Conservation (phyloP, 2,329 filamentous ascomycete genomes). For the Fusarium scirpi region DNA sequence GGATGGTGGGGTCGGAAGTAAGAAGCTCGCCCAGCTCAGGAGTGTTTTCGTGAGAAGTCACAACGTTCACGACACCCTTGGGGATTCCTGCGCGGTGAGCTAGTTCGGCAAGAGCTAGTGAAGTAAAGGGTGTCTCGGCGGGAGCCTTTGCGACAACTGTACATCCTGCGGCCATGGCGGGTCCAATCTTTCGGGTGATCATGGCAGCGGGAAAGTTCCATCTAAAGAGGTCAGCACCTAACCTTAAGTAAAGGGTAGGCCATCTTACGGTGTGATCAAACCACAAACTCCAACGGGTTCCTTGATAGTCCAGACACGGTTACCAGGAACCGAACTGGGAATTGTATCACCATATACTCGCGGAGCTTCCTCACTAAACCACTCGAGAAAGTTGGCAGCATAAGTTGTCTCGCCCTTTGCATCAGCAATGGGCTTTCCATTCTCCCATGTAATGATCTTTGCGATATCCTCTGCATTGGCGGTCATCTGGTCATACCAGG, state of each 20-base stretch:
- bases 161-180: conserved; percentile 91
- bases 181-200: conserved; percentile 77
- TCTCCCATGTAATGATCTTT: conserved; percentile 88
- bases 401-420: conserved; percentile 79
- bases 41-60: conserved; percentile 85
- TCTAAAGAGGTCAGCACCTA: conserved; percentile 47
- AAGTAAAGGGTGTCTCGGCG: conserved; percentile 91
- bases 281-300: conserved; percentile 88
- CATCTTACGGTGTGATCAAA: conserved; percentile 76
- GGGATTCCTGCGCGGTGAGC: conserved; percentile 89
- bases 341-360: conserved; percentile 81
- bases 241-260: not conserved
- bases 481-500: conserved; percentile 84
- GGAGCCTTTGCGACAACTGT: conserved; percentile 94
- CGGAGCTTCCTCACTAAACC: conserved; percentile 85
- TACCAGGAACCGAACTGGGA: conserved; percentile 74
- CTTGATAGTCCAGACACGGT: conserved; percentile 82
- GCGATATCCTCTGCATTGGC: conserved; percentile 85
- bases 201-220: conserved; percentile 90
- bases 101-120: conserved; percentile 87
- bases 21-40: conserved; percentile 80
- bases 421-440: conserved; percentile 85
- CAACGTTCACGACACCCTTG: conserved; percentile 88
- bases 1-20: conserved; percentile 77
- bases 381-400: conserved; percentile 81